Percentiles rank a stretch among this genome's conserved stretches.
These are phyloP conservation scores for Rhodotorula toruloides DNA, from an alignment of 768 basidiomycete genomes.

Conservation along the genomic window DNA sequence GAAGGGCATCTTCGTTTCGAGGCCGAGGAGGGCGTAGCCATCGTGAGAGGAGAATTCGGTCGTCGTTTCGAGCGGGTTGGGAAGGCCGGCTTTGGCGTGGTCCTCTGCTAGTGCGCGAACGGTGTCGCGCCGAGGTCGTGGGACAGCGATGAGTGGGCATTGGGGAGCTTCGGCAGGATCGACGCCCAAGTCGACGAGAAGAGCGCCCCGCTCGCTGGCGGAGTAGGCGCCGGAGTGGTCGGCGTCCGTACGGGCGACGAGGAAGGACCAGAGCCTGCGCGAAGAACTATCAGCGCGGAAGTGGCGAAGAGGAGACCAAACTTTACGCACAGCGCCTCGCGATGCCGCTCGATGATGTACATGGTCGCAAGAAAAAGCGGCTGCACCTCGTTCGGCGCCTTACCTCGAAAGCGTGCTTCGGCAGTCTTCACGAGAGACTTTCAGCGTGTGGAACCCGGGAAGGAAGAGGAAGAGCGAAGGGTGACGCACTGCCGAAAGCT, in stretches of 20 bases:
- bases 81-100: conserved; percentile 17
- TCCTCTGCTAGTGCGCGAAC: not conserved
- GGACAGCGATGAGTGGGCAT: not conserved
- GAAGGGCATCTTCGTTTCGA: not conserved
- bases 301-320: not conserved
- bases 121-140: not conserved
- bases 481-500: conserved; percentile 47
- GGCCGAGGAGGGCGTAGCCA: conserved; percentile 47
- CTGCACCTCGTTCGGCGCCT: conserved; percentile 18
- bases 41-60: conserved; percentile 42
- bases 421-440: conserved; percentile 50
- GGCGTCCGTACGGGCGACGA: conserved; percentile 11
- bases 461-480: conserved; percentile 44
- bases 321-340: conserved; percentile 27
- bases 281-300: too few relatives aligned
- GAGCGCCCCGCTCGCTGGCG: conserved; percentile 18
- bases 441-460: conserved; percentile 45
- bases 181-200: conserved; percentile 17
- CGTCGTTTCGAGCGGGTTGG: conserved; percentile 7
- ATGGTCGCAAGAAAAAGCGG: conserved; percentile 23
- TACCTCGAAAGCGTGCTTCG: conserved; percentile 38
- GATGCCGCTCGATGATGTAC: conserved; percentile 38
- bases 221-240: conserved; percentile 20
- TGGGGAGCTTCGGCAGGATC: too few relatives aligned
- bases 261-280: conserved; percentile 36